phyloP scores from a whole-genome alignment of 2,329 filamentous ascomycete species.

The Aspergillus amoenus region DNA sequence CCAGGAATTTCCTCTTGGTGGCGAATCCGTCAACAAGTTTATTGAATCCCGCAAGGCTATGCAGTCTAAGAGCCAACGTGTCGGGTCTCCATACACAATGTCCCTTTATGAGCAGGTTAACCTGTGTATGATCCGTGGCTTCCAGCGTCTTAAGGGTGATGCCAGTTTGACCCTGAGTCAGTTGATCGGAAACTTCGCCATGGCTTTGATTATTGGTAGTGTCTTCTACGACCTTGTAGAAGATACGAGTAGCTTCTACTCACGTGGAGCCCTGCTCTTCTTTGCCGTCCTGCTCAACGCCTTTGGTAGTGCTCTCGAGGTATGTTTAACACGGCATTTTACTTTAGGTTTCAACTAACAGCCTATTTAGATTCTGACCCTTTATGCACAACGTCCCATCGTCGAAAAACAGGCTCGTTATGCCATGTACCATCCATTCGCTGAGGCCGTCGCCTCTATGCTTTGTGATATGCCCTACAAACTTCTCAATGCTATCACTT shows the following conservation, averaged over 20 bases:
- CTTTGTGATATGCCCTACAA: slow-evolving; percentile 84
- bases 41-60: slow-evolving; percentile 43
- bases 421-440: slow-evolving; percentile 84
- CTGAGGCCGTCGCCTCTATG: slow-evolving; percentile 86
- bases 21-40: slow-evolving; percentile 41
- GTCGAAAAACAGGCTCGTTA: slow-evolving; percentile 88
- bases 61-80: slow-evolving; percentile 51
- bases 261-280: slow-evolving; percentile 77
- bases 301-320: slow-evolving; percentile 75
- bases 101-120: slow-evolving; percentile 73
- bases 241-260: slow-evolving; percentile 72
- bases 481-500: slow-evolving; percentile 68
- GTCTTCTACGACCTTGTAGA: slow-evolving; percentile 75
- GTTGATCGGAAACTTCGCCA: slow-evolving; percentile 66
- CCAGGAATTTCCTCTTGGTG: slow-evolving; percentile 42
- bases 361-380: slow-evolving; percentile 65
- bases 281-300: slow-evolving; percentile 86
- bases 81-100: slow-evolving; percentile 77
- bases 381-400: slow-evolving; percentile 86
- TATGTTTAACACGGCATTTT: slow-evolving; percentile 23
- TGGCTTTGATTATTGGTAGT: slow-evolving; percentile 75
- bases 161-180: slow-evolving; percentile 69
- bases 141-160: slow-evolving; percentile 73
- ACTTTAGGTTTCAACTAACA: slow-evolving; percentile 13
- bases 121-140: slow-evolving; percentile 80